Percentiles rank a stretch among this genome's conserved stretches.
Conservation (phyloP, 805 yeast genomes). For the Candida coquimbonensis region DNA sequence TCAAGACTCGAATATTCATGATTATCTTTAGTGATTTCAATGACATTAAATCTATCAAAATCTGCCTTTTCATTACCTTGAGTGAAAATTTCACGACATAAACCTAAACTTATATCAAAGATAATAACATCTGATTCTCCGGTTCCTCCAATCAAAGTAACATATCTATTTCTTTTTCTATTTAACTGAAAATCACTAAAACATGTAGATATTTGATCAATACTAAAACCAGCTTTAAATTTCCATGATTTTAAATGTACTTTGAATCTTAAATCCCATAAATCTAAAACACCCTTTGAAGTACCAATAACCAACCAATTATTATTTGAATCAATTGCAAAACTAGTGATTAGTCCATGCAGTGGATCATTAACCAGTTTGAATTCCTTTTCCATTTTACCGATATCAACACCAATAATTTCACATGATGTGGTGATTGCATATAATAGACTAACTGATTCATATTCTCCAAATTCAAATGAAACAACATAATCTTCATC, state of each 20-base stretch:
- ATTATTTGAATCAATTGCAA: constrained; percentile 45
- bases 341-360: constrained; percentile 61
- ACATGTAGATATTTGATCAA: constrained; percentile 38
- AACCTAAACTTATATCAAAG: constrained; percentile 67
- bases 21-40: constrained; percentile 11
- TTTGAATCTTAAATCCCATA: constrained; percentile 78
- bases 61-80: constrained; percentile 8
- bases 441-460: constrained; percentile 35
- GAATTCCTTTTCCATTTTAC: constrained; percentile 40
- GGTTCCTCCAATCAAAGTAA: constrained; percentile 64
- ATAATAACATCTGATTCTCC: constrained; percentile 52
- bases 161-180: constrained; percentile 33
- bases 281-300: constrained; percentile 57
- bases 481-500: constrained; percentile 37
- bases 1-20: background rate
- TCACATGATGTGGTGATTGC: constrained; percentile 47
- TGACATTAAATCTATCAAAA: constrained; percentile 14
- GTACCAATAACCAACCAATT: constrained; percentile 76
- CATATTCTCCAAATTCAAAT: constrained; percentile 34
- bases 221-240: constrained; percentile 43
- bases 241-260: constrained; percentile 56
- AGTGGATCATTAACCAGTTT: constrained; percentile 46
- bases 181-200: constrained; percentile 32
- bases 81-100: constrained; percentile 42
- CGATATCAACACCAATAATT: constrained; percentile 49